phyloP scores from a whole-genome alignment of 2,329 filamentous ascomycete species.

The Colletotrichum melonis region DNA sequence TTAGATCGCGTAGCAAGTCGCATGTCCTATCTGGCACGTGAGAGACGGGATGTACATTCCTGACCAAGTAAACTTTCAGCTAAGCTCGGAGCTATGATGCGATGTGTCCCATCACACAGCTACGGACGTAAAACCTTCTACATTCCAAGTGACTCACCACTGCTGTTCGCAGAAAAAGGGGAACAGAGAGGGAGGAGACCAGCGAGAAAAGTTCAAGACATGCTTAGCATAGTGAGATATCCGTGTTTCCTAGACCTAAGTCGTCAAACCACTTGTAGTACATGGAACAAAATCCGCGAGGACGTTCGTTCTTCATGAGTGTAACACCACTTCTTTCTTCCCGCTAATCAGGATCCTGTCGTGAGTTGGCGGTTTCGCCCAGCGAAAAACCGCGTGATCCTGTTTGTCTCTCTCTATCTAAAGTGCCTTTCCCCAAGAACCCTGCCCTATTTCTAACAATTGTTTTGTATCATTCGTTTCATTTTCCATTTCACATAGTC shows the following conservation, averaged over 20 bases:
- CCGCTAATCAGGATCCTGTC: neutral
- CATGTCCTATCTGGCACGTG: too few species aligned
- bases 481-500: constrained; percentile 4
- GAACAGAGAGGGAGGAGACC: neutral
- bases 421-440: neutral
- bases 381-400: constrained; percentile 7
- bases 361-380: neutral
- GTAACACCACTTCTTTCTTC: neutral
- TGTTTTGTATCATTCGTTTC: neutral
- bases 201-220: neutral
- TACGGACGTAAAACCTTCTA: too few species aligned
- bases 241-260: too few species aligned
- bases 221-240: neutral
- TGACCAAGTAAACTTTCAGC: too few species aligned
- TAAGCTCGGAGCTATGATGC: too few species aligned
- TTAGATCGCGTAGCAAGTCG: too few species aligned
- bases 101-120: too few species aligned
- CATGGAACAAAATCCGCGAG: neutral
- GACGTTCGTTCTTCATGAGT: constrained; percentile 4
- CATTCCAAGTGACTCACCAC: too few species aligned
- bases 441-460: neutral
- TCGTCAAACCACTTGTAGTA: neutral
- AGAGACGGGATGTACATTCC: too few species aligned
- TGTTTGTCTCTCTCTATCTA: neutral
- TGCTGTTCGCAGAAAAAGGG: neutral